Conservation (phyloP, 2,329 filamentous ascomycete species). For the Alternaria sp. region DNA sequence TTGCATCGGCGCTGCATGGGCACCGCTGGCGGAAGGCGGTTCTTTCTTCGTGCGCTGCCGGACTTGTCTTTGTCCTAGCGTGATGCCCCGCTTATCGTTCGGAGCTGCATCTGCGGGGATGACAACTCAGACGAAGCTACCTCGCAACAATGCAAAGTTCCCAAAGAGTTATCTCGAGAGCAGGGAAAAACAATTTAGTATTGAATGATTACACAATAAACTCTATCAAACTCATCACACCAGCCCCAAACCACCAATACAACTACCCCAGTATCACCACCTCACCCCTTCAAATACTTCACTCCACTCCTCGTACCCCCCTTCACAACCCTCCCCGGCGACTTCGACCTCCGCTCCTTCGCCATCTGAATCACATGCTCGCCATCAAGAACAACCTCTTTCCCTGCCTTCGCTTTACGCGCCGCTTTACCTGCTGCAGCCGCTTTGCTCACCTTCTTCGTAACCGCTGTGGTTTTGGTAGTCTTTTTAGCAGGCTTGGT, state of each 20-base stretch:
- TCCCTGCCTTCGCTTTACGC: background rate
- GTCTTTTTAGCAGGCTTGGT: background rate
- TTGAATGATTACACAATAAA: background rate
- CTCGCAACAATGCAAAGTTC: background rate
- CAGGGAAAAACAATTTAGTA: background rate
- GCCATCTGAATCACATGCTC: background rate
- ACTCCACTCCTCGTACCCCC: background rate
- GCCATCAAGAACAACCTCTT: background rate
- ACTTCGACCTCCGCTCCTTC: background rate
- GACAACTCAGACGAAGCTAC: background rate
- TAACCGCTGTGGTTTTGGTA: background rate
- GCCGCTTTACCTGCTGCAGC: slow-evolving; percentile 1
- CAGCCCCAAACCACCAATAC: background rate
- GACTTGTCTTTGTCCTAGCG: slow-evolving; percentile 33
- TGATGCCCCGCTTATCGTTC: background rate
- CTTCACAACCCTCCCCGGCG: background rate
- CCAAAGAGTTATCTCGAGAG: background rate
- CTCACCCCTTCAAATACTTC: background rate
- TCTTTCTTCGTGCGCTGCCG: slow-evolving; percentile 22
- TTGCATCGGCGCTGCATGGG: slow-evolving; percentile 7
- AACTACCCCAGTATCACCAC: background rate
- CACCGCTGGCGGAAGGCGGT: slow-evolving; percentile 8
- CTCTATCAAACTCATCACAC: background rate
- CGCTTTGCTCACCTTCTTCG: background rate
- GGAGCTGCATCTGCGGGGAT: background rate